Evolutionary conservation across 441 rosid genomes (phyloP).

Genomic region (Gossypium gossypioides): DNA sequence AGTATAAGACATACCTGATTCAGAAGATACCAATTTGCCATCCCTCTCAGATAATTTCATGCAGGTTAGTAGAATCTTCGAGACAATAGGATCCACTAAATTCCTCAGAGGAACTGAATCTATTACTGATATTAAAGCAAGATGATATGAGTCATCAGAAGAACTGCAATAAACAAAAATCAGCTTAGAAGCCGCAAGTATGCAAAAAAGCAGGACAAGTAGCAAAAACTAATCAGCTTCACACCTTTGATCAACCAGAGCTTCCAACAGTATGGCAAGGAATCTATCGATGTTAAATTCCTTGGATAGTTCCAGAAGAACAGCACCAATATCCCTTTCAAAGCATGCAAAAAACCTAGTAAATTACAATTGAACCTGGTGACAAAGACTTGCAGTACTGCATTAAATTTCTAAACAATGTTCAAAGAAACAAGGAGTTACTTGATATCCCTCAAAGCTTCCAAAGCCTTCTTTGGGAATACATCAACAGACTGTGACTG

Average conservation of each 20-base stretch:
- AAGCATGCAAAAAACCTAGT: constrained; percentile 16
- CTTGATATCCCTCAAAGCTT: constrained; percentile 63
- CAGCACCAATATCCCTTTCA: constrained; percentile 53
- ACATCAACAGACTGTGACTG: constrained; percentile 58
- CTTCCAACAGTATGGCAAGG: constrained; percentile 50
- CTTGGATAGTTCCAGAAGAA: constrained; percentile 58
- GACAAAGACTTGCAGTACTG: not conserved
- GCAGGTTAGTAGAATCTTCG: constrained; percentile 55
- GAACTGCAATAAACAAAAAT: constrained; percentile 45
- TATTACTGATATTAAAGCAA: constrained; percentile 48
- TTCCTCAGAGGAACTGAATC: constrained; percentile 54
- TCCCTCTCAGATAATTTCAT: constrained; percentile 47
- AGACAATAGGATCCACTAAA: constrained; percentile 45
- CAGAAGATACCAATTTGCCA: constrained; percentile 31
- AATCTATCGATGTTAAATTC: constrained; percentile 76
- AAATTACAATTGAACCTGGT: constrained; percentile 2
- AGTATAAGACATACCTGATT: constrained; percentile 41
- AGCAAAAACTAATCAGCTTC: constrained; percentile 15
- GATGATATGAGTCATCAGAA: constrained; percentile 43
- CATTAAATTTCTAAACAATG: not conserved
- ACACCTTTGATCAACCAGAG: constrained; percentile 67
- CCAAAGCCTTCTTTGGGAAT: constrained; percentile 71
- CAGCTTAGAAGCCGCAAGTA: constrained; percentile 18
- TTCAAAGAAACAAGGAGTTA: constrained; percentile 18
- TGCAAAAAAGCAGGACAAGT: constrained; percentile 8